Evolutionary conservation across 2,329 filamentous ascomycete species (phyloP).

Genomic region (Diplodia mutila): DNA sequence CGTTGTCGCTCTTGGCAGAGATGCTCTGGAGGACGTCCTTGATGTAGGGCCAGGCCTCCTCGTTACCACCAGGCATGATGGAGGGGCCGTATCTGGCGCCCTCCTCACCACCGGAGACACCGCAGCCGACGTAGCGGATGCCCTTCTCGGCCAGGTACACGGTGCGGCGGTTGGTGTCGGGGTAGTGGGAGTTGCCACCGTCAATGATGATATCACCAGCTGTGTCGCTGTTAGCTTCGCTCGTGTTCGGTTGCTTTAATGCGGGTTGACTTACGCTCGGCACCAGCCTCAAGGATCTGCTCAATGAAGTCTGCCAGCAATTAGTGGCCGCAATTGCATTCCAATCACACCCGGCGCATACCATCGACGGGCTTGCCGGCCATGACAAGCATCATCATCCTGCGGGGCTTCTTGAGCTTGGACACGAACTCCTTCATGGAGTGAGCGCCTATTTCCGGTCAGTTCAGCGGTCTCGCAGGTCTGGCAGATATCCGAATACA

Average conservation of each 20-base stretch:
- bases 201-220: constrained; percentile 91
- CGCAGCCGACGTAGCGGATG: constrained; percentile 92
- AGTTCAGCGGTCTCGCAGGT: background rate
- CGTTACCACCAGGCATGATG: constrained; percentile 98
- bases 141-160: constrained; percentile 85
- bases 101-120: constrained; percentile 99
- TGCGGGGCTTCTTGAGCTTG: constrained; percentile 96
- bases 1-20: constrained; percentile 93
- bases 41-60: constrained; percentile 85
- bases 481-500: background rate
- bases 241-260: background rate
- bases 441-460: constrained; percentile 69
- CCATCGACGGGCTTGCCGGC: constrained; percentile 91
- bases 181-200: constrained; percentile 98
- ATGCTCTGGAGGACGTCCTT: constrained; percentile 99
- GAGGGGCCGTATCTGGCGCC: constrained; percentile 97
- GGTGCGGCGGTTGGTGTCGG: constrained; percentile 96
- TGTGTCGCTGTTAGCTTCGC: background rate
- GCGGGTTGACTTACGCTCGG: constrained; percentile 32
- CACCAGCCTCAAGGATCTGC: constrained; percentile 68
- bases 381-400: constrained; percentile 99
- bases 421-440: constrained; percentile 90
- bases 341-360: constrained; percentile 1
- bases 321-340: background rate
- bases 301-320: constrained; percentile 80